Percentiles rank a stretch among this genome's conserved stretches.
Conservation (phyloP, 306 rosid species). For the Fagus crenata region DNA sequence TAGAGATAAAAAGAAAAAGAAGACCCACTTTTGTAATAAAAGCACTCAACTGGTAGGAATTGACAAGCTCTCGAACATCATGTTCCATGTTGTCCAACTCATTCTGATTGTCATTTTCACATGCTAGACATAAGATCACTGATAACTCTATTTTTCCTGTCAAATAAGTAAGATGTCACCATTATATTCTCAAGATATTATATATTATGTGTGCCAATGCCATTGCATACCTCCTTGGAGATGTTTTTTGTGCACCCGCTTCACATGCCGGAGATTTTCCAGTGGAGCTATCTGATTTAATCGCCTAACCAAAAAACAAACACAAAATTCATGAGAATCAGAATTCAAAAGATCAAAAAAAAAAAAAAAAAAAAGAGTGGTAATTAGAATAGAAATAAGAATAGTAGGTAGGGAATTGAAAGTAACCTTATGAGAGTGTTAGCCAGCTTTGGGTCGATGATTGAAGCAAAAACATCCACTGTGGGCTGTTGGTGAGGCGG, state of each 20-base stretch:
- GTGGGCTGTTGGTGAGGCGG: slow-evolving; percentile 71
- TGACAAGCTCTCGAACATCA: slow-evolving; percentile 57
- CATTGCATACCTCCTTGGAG: slow-evolving; percentile 49
- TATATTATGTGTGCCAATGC: background rate
- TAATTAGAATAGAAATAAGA: background rate
- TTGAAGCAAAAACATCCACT: slow-evolving; percentile 62
- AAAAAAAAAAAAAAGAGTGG: too few species aligned
- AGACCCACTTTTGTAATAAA: slow-evolving; percentile 83
- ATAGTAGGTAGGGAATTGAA: background rate
- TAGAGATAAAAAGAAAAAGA: slow-evolving; percentile 28
- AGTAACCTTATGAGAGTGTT: slow-evolving; percentile 71
- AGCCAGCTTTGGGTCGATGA: slow-evolving; percentile 63
- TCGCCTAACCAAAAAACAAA: slow-evolving; percentile 42
- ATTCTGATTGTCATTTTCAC: slow-evolving; percentile 48
- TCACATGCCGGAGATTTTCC: slow-evolving; percentile 69
- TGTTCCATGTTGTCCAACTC: slow-evolving; percentile 49
- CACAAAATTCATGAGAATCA: too few species aligned
- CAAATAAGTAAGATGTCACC: slow-evolving; percentile 35
- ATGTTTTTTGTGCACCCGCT: slow-evolving; percentile 69
- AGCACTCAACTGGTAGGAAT: slow-evolving; percentile 74
- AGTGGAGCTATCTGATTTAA: slow-evolving; percentile 68
- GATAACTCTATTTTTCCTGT: slow-evolving; percentile 61
- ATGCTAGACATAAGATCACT: slow-evolving; percentile 63
- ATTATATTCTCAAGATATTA: background rate
- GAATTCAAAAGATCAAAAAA: background rate